These are phyloP conservation scores for Saccharomyces jurei DNA, from an alignment of 805 yeast genomes.

Conservation along the genomic window DNA sequence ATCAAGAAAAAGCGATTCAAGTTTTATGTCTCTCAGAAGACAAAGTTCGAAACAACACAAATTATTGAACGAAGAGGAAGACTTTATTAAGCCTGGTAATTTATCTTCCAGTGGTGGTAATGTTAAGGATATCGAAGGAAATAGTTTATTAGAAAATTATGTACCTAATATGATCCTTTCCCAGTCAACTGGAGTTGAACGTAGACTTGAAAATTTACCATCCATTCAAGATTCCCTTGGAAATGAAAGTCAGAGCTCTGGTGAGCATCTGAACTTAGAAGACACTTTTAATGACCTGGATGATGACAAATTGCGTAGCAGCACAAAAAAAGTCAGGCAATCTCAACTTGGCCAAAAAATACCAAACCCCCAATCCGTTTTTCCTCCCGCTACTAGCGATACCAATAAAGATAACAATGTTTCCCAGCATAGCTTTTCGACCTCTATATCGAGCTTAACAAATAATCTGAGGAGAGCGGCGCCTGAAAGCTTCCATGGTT, in stretches of 20 bases:
- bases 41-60: not conserved
- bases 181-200: slow-evolving; percentile 46
- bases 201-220: slow-evolving; percentile 32
- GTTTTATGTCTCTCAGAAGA: not conserved
- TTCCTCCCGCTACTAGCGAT: not conserved
- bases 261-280: slow-evolving; percentile 8
- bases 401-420: not conserved
- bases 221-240: slow-evolving; percentile 27
- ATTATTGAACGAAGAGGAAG: slow-evolving; percentile 9
- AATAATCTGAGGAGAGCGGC: slow-evolving; percentile 22
- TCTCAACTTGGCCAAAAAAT: not conserved
- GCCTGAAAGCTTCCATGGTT: slow-evolving; percentile 7
- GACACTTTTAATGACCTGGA: not conserved
- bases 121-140: not conserved
- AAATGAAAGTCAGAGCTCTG: slow-evolving; percentile 8
- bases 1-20: not conserved
- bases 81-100: slow-evolving; percentile 19
- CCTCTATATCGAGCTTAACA: slow-evolving; percentile 28
- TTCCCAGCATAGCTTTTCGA: slow-evolving; percentile 17
- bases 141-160: slow-evolving; percentile 10
- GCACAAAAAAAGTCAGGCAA: not conserved
- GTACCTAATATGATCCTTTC: slow-evolving; percentile 40
- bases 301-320: not conserved
- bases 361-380: not conserved
- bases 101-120: slow-evolving; percentile 3